Evolutionary conservation across 169 alveolate species (phyloP), one percentile per base, ranked within the genome.

Genomic region (Hammondia hammondi): DNA sequence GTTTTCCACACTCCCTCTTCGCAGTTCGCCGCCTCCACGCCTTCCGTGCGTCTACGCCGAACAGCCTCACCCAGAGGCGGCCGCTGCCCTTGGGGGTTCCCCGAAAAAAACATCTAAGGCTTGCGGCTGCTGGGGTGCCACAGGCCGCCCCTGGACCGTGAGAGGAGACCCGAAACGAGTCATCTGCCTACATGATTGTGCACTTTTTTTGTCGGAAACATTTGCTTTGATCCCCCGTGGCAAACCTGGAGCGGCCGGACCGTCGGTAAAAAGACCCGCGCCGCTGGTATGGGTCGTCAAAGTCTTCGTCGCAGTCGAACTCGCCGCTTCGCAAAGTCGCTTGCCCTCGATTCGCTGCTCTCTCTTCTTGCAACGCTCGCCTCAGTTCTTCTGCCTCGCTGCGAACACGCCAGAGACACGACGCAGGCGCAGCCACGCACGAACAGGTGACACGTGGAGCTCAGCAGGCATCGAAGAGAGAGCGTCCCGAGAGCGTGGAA

Each of bases 361-460:
- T 85, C 77, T 92, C 91, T 61, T 92, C 92, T 46, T 89, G 91
- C 88, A 92, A 48, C 35, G 81, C 94, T 4, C 94, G 94, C n/a
- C 94, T 91, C 45, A 92, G 88, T 19, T 92, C 92, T 71, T 92
- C 85, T 0, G 94, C 70, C 92, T 92, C 94, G 87, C 94, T 92
- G 87, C 29, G 27, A 27, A n/a, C 77, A 17, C n/a, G n/a, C 77
- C 77, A 4, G 3, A 27, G 27, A 7, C 2, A 27, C 77, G n/a
- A 21, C 35, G 24, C 32, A 67, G 77, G 6, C 77, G 24, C 71
- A 57, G 29, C 14, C 71, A 14, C 29, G 35, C 77, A 3, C 10
- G n/a, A 32, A 67, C 77, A 27, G 32, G 6, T 2, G 21, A 6
- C 35, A 27, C 77, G 77, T 17, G 24, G 0, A 21, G 5, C 10